A percentile compares a stretch with the other conserved stretches of the same genome.
Conservation (phyloP, 2,329 filamentous ascomycete species). For the Pestalotiopsis sp. region DNA sequence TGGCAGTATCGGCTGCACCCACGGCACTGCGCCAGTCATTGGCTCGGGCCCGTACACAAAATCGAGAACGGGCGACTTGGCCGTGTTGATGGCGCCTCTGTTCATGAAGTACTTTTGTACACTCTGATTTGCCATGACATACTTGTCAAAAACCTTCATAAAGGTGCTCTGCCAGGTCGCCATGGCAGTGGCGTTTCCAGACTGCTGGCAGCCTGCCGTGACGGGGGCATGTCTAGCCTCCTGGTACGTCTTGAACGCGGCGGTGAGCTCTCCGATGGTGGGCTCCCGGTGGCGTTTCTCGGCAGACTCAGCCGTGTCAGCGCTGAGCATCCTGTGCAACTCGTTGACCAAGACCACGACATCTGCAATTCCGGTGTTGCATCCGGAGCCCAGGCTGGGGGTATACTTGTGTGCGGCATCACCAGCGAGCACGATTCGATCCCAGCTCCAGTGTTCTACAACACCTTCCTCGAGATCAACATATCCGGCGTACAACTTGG, state of each 20-base stretch:
- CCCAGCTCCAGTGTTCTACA: slow-evolving; percentile 14
- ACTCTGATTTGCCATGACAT: background rate
- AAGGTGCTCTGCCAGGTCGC: slow-evolving; percentile 10
- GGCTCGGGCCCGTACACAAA: slow-evolving; percentile 4
- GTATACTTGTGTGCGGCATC: slow-evolving; percentile 35
- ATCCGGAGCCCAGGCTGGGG: slow-evolving; percentile 34
- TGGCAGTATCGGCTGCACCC: background rate
- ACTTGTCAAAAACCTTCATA: background rate
- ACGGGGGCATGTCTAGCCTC: background rate
- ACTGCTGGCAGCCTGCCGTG: background rate
- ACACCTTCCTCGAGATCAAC: slow-evolving; percentile 11
- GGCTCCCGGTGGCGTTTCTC: background rate
- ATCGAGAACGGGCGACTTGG: slow-evolving; percentile 3
- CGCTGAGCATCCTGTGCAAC: slow-evolving; percentile 17
- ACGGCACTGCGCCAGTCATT: background rate
- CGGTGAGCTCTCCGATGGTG: background rate
- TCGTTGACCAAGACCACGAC: slow-evolving; percentile 30
- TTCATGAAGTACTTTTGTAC: background rate
- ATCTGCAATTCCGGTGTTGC: slow-evolving; percentile 34
- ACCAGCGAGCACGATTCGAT: slow-evolving; percentile 10
- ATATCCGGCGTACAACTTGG: background rate
- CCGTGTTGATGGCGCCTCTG: background rate
- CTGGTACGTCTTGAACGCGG: slow-evolving; percentile 5
- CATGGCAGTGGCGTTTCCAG: slow-evolving; percentile 1
- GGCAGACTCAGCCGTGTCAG: background rate